phyloP scores from a whole-genome alignment of 2,329 filamentous ascomycete species.

The Eutypella sp. region DNA sequence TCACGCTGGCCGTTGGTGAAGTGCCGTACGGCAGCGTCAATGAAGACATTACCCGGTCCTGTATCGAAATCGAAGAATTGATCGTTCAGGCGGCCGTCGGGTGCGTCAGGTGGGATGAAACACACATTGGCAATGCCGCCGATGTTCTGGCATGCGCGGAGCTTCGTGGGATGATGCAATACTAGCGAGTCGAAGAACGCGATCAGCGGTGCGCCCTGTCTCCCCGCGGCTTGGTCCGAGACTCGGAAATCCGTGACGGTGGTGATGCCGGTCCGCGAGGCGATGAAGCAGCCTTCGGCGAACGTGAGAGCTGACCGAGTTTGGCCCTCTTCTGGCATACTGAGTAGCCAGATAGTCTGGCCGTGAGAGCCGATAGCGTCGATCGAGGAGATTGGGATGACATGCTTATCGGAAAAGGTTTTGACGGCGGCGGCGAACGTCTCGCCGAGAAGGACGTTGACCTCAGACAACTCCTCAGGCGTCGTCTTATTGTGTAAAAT shows the following conservation, averaged over 20 bases:
- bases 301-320: conserved; percentile 47
- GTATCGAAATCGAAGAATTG: conserved; percentile 48
- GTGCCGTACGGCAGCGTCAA: conserved; percentile 51
- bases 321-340: conserved; percentile 44
- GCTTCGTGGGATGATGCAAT: conserved; percentile 50
- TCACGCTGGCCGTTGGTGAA: conserved; percentile 45
- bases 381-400: conserved; percentile 39
- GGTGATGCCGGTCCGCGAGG: conserved; percentile 51
- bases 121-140: conserved; percentile 57
- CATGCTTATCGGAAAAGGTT: conserved; percentile 41
- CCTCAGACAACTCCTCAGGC: conserved; percentile 48
- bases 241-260: conserved; percentile 55
- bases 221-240: conserved; percentile 50
- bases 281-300: conserved; percentile 53
- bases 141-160: conserved; percentile 57
- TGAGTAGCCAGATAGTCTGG: conserved; percentile 53
- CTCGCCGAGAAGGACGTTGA: conserved; percentile 54
- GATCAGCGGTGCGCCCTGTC: conserved; percentile 51
- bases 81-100: conserved; percentile 26
- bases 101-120: conserved; percentile 48
- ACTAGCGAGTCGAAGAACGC: conserved; percentile 53
- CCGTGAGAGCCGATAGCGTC: conserved; percentile 54
- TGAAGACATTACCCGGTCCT: conserved; percentile 52
- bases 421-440: conserved; percentile 49
- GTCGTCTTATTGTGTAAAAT: conserved; percentile 50